Percentiles rank a stretch among this genome's conserved stretches.
phyloP scores from a whole-genome alignment of 257 asterid species.

The Gentiana macrophylla region DNA sequence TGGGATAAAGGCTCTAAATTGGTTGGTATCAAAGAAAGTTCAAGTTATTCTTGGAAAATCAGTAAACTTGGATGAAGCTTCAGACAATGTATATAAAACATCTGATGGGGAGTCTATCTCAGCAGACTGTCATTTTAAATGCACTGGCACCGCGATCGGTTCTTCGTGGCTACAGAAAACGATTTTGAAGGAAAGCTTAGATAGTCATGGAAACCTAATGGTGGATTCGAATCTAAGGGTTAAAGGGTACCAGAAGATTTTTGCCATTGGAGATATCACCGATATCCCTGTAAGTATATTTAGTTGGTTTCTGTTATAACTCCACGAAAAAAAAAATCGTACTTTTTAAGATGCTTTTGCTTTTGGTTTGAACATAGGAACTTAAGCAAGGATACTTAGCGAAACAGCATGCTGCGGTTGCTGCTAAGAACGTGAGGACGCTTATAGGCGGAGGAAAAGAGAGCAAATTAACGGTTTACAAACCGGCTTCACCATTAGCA shows the following conservation, averaged over 20 bases:
- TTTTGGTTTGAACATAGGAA: constrained; percentile 33
- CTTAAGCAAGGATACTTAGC: constrained; percentile 76
- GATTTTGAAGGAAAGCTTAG: constrained; percentile 44
- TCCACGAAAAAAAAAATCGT: too few species aligned
- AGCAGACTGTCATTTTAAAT: constrained; percentile 72
- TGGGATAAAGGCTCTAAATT: constrained; percentile 53
- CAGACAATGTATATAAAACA: constrained; percentile 44
- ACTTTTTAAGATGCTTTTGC: neutral
- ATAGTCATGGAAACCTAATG: constrained; percentile 41
- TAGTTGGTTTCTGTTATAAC: too few species aligned
- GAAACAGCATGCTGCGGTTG: constrained; percentile 41
- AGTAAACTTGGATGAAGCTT: constrained; percentile 31
- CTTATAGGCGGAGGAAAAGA: constrained; percentile 30
- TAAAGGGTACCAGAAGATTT: constrained; percentile 47
- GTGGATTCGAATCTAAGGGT: constrained; percentile 63
- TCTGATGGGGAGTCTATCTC: constrained; percentile 55
- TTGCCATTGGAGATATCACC: constrained; percentile 74
- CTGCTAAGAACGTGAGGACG: constrained; percentile 61
- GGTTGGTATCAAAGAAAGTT: constrained; percentile 65
- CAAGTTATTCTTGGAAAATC: constrained; percentile 63
- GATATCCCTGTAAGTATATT: constrained; percentile 46
- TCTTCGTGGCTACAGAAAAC: constrained; percentile 69
- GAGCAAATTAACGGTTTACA: constrained; percentile 36
- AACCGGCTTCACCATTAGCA: constrained; percentile 46
- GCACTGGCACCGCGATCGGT: constrained; percentile 49